Base-by-base conservation (phyloP, 768 basidiomycete species). In the Rhodotorula paludigena region DNA sequence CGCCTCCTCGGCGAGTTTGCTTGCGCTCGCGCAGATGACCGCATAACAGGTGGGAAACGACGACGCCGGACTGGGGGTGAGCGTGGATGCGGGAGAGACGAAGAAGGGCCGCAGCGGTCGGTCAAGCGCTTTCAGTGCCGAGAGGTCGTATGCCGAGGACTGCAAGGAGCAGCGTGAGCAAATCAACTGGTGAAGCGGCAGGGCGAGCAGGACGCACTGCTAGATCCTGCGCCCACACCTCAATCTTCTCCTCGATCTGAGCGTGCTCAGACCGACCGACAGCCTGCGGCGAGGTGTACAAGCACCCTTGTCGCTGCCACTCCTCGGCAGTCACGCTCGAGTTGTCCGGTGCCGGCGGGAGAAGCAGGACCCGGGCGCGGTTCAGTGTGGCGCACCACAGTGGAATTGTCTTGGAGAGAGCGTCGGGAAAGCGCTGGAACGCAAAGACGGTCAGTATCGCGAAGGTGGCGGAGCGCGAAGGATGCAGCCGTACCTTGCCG, bases 371-470 rank as follows among this genome's bases (percentile, higher is more conserved):
- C 7, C 71, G 71, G 3, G 66, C 71, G 69, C 87, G 57, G 75
- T 94, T 97, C 68, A 94, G 81, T 9, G 92, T 89, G 15, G 89
- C 82, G 76, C 93, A 94, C 94, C 94, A 98, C 57, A 93, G 88
- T 0, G 93, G 93, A 2, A 97, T 82, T 0, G 92, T 94, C 76
- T 94, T 98, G 3, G 89, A 89, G 3, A 97, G 82, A 0, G 93
- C 91, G 71, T 98, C 94, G 2, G 94, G 94, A 55, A 94, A 87
- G 21, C 91, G 85, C 80, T 79, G 63, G 3, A 38, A 11, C 14
- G 42, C 1, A 39, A 3, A 5, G 9, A 3, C 20, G 9, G 18
- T 3, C 53, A 9, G 11, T 6, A 23, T n/a, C n/a, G n/a, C n/a
- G n/a, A n/a, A n/a, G n/a, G n/a, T n/a, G n/a, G n/a, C n/a, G n/a